Percentiles rank a stretch among this genome's conserved stretches.
These are phyloP conservation scores for Pythium monospermum DNA, from an alignment of 352 stramenopile species.

Conservation along the genomic window DNA sequence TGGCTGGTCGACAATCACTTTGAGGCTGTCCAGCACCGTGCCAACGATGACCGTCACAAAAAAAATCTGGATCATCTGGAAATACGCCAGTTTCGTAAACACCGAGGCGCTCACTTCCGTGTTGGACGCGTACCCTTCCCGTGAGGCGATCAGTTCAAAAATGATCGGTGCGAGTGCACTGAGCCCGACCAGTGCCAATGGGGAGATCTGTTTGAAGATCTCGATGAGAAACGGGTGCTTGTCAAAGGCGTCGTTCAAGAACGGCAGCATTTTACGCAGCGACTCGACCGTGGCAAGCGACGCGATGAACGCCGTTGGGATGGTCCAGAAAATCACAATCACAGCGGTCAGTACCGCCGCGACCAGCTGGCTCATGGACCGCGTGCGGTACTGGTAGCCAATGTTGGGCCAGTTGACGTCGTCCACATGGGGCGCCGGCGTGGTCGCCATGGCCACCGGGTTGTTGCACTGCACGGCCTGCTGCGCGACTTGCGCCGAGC, in stretches of 20 bases:
- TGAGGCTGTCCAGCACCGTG: constrained; percentile 68
- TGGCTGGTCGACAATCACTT: constrained; percentile 65
- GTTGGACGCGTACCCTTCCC: constrained; percentile 66
- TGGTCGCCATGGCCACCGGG: constrained; percentile 44
- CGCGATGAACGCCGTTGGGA: constrained; percentile 71
- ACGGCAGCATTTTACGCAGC: constrained; percentile 51
- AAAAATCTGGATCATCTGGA: constrained; percentile 82
- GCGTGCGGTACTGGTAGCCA: constrained; percentile 46
- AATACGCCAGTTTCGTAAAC: constrained; percentile 78
- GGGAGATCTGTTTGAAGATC: constrained; percentile 67
- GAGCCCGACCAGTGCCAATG: constrained; percentile 52
- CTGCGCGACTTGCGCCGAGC: constrained; percentile 63
- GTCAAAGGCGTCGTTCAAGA: constrained; percentile 58
- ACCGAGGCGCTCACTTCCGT: constrained; percentile 55
- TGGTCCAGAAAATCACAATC: constrained; percentile 83
- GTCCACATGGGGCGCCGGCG: constrained; percentile 44
- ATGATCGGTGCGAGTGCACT: constrained; percentile 58
- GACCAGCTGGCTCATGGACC: constrained; percentile 40
- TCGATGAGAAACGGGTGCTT: constrained; percentile 53
- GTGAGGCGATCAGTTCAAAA: constrained; percentile 55
- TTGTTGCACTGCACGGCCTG: constrained; percentile 61
- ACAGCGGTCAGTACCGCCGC: constrained; percentile 44
- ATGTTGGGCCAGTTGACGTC: constrained; percentile 82
- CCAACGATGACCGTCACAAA: constrained; percentile 76
- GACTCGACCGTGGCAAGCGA: constrained; percentile 69